Evolutionary conservation across 1,284 basidiomycete genomes (phyloP), one percentile per base, ranked within the genome.

Genomic region (Fomitopsis palustris): DNA sequence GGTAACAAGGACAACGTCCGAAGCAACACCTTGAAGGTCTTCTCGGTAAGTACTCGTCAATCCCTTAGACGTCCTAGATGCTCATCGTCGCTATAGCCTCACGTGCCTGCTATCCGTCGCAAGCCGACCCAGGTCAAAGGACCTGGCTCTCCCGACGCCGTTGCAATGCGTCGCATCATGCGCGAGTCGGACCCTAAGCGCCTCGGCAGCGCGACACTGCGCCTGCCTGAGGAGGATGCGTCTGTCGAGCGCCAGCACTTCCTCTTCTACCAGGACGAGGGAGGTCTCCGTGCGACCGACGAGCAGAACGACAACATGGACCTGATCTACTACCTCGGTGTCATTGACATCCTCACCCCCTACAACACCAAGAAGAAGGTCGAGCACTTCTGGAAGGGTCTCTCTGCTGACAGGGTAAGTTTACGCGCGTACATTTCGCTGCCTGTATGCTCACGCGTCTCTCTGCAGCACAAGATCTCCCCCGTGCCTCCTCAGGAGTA

Each of bases 201-300:
- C 4, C 79, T 95, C 33, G 85, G 83, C 3, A 72, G 77, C 17
- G 78, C 80, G 19, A 79, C 82, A 4, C 77, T 88, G 53, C 82
- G 87, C 64, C 77, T 96, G 14, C 93, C 93, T 0, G 81, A 82
- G 53, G 83, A 87, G 61, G 83, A 86, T 61, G 83, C 77, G 0
- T 39, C 51, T 60, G 85, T 84, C 49, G 94, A 97, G 67, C 83
- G 93, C 25, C 83, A 88, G 52, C 85, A 94, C 63, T 95, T 96
- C 72, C 74, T 97, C 38, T 99, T 98, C 75, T 98, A 98, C 71
- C 93, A 96, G 70, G 95, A 99, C 70, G 97, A 99, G 69, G 96
- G 96, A 25, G 96, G 97, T 1, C 74, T 97, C 60, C 85, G 90
- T 29, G 93, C 95, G 27, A 97, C 96, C 16, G 88, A 96, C 72